Evolutionary conservation across 2,329 filamentous ascomycete genomes (phyloP).

Genomic region (Aspergillus texensis): DNA sequence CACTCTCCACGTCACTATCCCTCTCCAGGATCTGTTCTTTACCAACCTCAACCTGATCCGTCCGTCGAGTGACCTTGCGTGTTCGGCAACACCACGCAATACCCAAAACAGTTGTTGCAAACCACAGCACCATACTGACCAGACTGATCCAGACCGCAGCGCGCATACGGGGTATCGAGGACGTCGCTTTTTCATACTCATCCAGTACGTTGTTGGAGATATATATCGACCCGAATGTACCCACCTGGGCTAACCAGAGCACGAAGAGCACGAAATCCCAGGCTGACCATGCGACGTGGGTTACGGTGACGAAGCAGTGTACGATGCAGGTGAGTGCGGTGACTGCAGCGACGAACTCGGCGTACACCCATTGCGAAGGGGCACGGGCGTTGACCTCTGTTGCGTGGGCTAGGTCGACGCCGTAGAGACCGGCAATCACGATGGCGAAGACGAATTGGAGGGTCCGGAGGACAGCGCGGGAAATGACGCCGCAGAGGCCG

Average conservation of each 20-base stretch:
- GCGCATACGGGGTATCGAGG: not conserved
- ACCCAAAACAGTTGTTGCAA: not conserved
- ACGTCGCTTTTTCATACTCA: not conserved
- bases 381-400: slow-evolving; percentile 12
- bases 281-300: not conserved
- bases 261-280: not conserved
- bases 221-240: not conserved
- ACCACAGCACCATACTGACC: not conserved
- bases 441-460: slow-evolving; percentile 23
- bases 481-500: slow-evolving; percentile 10
- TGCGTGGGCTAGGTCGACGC: slow-evolving; percentile 21
- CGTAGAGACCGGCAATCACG: slow-evolving; percentile 21
- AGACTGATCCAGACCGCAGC: not conserved
- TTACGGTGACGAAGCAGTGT: slow-evolving; percentile 11
- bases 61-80: not conserved
- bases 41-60: not conserved
- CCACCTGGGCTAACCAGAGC: not conserved
- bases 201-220: not conserved
- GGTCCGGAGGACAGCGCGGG: slow-evolving; percentile 16
- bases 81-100: not conserved
- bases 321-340: slow-evolving; percentile 19
- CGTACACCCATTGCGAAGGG: slow-evolving; percentile 22
- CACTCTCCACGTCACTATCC: not conserved
- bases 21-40: not conserved
- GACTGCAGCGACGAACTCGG: slow-evolving; percentile 17